Base-by-base conservation (phyloP, 1,284 basidiomycete genomes). In the Trichosporon sp. region DNA sequence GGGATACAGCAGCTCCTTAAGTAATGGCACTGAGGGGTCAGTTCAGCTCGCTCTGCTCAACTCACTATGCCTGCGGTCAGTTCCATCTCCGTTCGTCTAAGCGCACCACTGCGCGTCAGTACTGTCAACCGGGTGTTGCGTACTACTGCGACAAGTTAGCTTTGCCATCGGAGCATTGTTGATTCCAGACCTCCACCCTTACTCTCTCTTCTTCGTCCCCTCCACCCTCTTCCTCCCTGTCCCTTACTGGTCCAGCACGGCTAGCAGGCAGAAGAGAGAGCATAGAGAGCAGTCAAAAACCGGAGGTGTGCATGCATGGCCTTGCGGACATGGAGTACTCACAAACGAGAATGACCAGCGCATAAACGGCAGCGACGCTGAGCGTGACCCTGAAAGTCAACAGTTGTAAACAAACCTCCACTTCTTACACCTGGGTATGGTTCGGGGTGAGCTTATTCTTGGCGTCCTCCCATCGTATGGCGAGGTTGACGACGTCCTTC, bases 1-100 rank as follows among this genome's bases (percentile, higher is more conserved):
- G 0, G 94, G 94, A 83, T 95, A 96, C 77, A 96, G 90, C 75
- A 94, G 87, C 77, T 77, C 75, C 54, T 78, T 75, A n/a, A 84
- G 75, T 32, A 76, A 71, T 0, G 83, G 82, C 26, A 83, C 82
- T 79, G 67, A 26, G 19, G 2, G 1, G 61, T 64, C 19, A 63
- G 61, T 10, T 65, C 7, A 26, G 26, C 26, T 26, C 26, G 26
- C 26, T 26, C 26, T 26, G 26, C 26, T 7, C 14, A 32, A 70
- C 70, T 61, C 46, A 76, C 73, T 68, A 73, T 63, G 31, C 59
- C 75, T 74, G 70, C 14, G 5, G 56, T 67, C 51, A 54, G 63
- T 32, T 37, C 31, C 21, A 2, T 19, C 46, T 3, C 4, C 32
- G 16, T 6, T 7, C 19, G 21, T 14, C 35, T 7, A 37, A 70